These are phyloP conservation scores for Brassica carinata DNA, from an alignment of 345 rosid genomes.

Conservation along the genomic window DNA sequence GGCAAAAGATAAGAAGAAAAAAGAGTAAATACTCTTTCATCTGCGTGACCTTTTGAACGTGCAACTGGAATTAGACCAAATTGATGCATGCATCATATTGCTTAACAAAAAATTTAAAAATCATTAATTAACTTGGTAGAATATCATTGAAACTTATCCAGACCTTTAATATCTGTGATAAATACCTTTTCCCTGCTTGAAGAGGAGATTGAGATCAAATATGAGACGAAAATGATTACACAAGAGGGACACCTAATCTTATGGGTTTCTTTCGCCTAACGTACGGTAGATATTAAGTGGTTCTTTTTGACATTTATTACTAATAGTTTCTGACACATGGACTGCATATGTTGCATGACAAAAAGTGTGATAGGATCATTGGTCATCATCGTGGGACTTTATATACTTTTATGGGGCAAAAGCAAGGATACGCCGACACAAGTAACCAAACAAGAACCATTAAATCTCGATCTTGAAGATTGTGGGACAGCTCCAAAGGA, in stretches of 20 bases:
- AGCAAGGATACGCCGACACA: slow-evolving; percentile 50
- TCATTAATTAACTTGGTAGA: background rate
- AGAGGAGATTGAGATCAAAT: background rate
- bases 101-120: background rate
- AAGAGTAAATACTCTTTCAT: background rate
- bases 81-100: slow-evolving; percentile 11
- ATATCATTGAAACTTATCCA: background rate
- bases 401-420: slow-evolving; percentile 84
- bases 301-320: slow-evolving; percentile 9
- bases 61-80: slow-evolving; percentile 1
- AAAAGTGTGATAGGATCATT: slow-evolving; percentile 72
- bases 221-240: background rate
- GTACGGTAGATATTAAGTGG: slow-evolving; percentile 11
- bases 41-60: slow-evolving; percentile 3
- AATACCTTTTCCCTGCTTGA: background rate
- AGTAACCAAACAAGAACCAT: slow-evolving; percentile 47
- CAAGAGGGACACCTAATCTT: background rate
- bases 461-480: slow-evolving; percentile 37
- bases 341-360: slow-evolving; percentile 2
- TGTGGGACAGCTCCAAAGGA: slow-evolving; percentile 34
- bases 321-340: slow-evolving; percentile 15
- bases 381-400: slow-evolving; percentile 63
- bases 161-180: background rate
- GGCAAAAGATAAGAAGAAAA: background rate
- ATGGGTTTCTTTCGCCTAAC: background rate